Evolutionary conservation across 1,284 basidiomycete species (phyloP).

Genomic region (Fomitopsis pinicola): DNA sequence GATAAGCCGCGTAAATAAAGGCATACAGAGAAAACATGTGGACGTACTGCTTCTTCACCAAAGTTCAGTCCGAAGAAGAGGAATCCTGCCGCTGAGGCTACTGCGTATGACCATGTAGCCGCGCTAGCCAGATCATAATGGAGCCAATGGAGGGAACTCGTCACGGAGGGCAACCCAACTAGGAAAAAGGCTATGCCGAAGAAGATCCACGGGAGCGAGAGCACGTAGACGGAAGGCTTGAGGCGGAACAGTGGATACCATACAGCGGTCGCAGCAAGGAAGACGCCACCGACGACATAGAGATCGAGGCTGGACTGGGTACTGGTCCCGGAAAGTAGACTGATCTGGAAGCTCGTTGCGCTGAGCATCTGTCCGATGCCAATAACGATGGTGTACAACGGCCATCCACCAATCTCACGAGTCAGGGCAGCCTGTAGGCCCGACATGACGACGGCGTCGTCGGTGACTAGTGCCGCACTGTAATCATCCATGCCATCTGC

Average conservation of each 20-base stretch:
- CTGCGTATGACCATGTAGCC: conserved; percentile 87
- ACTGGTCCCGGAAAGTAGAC: conserved; percentile 80
- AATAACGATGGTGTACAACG: conserved; percentile 85
- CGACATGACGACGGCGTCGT: conserved; percentile 67
- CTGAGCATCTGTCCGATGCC: conserved; percentile 82
- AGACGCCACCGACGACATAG: conserved; percentile 87
- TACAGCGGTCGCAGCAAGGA: conserved; percentile 77
- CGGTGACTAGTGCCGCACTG: conserved; percentile 49
- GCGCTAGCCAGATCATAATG: conserved; percentile 68
- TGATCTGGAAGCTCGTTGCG: conserved; percentile 94
- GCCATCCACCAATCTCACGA: conserved; percentile 78
- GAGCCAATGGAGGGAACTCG: conserved; percentile 53
- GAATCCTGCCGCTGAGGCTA: conserved; percentile 87
- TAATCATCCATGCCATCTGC: conserved; percentile 39
- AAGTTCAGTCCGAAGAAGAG: conserved; percentile 93
- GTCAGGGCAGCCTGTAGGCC: conserved; percentile 78
- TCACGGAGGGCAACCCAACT: conserved; percentile 81
- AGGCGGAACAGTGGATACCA: conserved; percentile 91
- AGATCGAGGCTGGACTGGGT: conserved; percentile 78
- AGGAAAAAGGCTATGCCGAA: conserved; percentile 87
- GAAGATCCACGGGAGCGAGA: conserved; percentile 85
- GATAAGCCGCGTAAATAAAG: neutral
- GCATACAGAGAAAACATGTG: too few relatives aligned
- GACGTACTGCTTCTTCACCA: conserved; percentile 84
- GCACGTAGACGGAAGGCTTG: conserved; percentile 83